Evolutionary conservation across 169 alveolate species (phyloP), one percentile per base, ranked within the genome.

Genomic region (Cryptosporidium bovis): DNA sequence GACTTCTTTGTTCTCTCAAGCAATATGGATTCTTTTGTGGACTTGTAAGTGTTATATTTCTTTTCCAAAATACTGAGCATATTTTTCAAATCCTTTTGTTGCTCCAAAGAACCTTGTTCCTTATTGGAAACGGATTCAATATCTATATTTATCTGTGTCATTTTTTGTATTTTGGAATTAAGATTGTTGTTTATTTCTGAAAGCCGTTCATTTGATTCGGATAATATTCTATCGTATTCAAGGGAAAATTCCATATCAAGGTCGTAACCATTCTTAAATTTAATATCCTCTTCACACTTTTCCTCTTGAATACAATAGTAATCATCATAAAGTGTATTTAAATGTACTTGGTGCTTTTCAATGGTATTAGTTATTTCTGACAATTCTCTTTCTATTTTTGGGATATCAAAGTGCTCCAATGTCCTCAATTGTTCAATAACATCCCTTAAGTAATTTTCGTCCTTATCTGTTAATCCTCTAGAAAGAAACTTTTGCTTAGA

Each of bases 241-340:
- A 40, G 5, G 8, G 56, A 48, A 33, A 51, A 44, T 15, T 77
- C 44, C 1, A 56, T 2, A 13, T 77, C 77, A 15, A 56, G 10
- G 7, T 60, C 13, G 40, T 40, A 29, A 3, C 51, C 29, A 58
- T 56, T 60, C 48, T 20, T 20, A 34, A 18, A 24, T 40, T 10
- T 36, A 56, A 48, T 10, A 31, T 33, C 64, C 50, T 62, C 71
- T 12, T 77, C 87, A 29, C 31, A 56, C 20, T 44, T 60, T 36
- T 77, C 77, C 48, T 77, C 77, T 40, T 77, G 87, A 44, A 58
- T 34, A 60, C 36, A 40, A 24, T 77, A 77, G 3, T 55, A 60
- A 8, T 77, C 77, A 27, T 62, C 51, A 48, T 15, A 62, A 18
- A 77, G 71, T 3, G 77, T 24, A 51, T 77, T 77, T 56, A 77